Evolutionary conservation across 1,284 basidiomycete species (phyloP).

Genomic region (Ceratobasidium sp.): DNA sequence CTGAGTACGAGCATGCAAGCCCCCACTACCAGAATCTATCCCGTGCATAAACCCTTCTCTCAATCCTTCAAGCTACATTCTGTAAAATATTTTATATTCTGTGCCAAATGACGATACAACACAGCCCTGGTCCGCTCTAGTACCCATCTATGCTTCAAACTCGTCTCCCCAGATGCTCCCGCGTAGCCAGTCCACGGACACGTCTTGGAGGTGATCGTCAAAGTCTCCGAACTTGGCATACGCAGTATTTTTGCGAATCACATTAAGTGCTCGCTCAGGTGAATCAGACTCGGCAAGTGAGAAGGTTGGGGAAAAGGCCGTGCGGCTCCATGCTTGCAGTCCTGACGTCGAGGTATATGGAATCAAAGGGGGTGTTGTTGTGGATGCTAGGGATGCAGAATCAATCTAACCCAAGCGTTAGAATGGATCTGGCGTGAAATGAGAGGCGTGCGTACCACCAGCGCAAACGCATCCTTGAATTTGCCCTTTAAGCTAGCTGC

Average conservation of each 20-base stretch:
- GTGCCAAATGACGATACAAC: not conserved
- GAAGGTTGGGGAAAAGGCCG: slow-evolving; percentile 56
- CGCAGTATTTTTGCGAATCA: slow-evolving; percentile 61
- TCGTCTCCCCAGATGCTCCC: slow-evolving; percentile 33
- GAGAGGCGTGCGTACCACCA: slow-evolving; percentile 62
- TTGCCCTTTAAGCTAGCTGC: slow-evolving; percentile 62
- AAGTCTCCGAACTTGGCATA: slow-evolving; percentile 75
- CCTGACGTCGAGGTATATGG: slow-evolving; percentile 17
- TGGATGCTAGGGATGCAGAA: slow-evolving; percentile 66
- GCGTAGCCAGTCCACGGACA: slow-evolving; percentile 71
- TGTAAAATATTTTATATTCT: slow-evolving; percentile 6
- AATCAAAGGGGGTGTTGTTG: not conserved
- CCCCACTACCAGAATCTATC: slow-evolving; percentile 76
- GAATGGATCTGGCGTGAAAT: slow-evolving; percentile 27
- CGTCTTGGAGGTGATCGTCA: slow-evolving; percentile 80
- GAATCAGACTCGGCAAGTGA: slow-evolving; percentile 59
- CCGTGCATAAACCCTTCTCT: too few species aligned
- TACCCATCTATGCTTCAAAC: slow-evolving; percentile 16
- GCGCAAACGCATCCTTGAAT: slow-evolving; percentile 68
- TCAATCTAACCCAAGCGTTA: slow-evolving; percentile 64
- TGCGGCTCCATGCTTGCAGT: slow-evolving; percentile 41
- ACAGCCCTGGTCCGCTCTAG: too few species aligned
- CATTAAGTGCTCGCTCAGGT: slow-evolving; percentile 59
- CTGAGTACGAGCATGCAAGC: slow-evolving; percentile 77
- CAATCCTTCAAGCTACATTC: too few species aligned